Base-by-base conservation (phyloP, 257 asterid species). In the Scutellaria barbata region DNA sequence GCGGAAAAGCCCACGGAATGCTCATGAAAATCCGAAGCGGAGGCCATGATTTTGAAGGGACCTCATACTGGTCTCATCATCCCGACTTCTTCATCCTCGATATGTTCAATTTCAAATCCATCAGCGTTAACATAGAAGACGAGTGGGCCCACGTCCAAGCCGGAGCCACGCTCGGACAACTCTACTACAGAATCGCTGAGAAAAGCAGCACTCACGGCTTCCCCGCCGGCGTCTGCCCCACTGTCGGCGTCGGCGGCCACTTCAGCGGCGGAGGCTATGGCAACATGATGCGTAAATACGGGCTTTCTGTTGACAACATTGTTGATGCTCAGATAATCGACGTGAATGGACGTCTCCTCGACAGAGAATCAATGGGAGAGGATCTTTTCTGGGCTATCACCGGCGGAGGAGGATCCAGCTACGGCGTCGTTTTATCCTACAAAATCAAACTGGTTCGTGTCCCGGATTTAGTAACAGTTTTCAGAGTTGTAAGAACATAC, bases 321-420 rank as follows among this genome's bases (percentile, higher is more conserved):
- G 0, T 80, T 3, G 87, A 83, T n/a, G 87, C 83, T 2, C 40
- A 43, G 30, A 70, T 83, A 1, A 61, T 83, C 11, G 83, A 80
- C 52, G 83, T 73, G 3, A 47, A 80, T 10, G 87, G 87, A 4
- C 60, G 68, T 4, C 5, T 80, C 17, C 81, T 80, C 2, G 74
- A 80, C 60, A 43, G 85, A 53, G 37, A 63, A 50, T 40, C 87
- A 13, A 83, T 83, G 87, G 85, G 87, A 2, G 87, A 83, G 69
- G 85, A 83, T 66, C 63, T 83, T 10, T 83, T 83, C 43, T 83
- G 87, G 87, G 85, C 87, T 1, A 77, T 83, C 8, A 80, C 73
- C 5, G 35, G 35, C 35, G 35, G 35, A 2, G 87, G 85, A 8
- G 87, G 77, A 12, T 58, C 77, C 10, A 83, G 87, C 64, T 83